Conservation (phyloP, 73 alveolate species). For the Tetrahymena malaccensis region DNA sequence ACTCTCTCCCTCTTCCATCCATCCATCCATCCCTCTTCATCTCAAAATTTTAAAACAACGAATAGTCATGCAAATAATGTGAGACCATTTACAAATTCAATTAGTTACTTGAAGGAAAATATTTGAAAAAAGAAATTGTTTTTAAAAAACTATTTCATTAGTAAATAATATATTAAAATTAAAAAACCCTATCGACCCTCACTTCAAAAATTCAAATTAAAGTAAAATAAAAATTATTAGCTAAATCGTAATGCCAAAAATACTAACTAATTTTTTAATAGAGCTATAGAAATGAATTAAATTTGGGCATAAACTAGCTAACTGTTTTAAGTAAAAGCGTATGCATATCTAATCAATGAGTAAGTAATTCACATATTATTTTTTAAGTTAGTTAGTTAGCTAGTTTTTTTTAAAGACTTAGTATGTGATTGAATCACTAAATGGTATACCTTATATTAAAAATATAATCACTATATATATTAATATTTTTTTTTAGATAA, state of each 20-base stretch:
- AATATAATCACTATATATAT: not conserved
- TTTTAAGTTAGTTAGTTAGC: too few relatives aligned
- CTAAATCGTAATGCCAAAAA: not conserved
- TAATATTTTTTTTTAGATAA: not conserved
- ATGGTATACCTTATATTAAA: not conserved
- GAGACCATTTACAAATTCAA: not conserved
- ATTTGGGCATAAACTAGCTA: not conserved
- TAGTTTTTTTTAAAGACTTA: not conserved
- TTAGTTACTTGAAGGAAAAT: too few relatives aligned
- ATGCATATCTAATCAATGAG: too few relatives aligned
- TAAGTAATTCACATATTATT: too few relatives aligned
- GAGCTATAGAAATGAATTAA: too few relatives aligned
- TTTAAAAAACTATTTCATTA: too few relatives aligned
- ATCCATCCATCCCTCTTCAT: not conserved
- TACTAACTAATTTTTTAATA: not conserved
- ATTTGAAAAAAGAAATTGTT: not conserved
- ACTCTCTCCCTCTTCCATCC: not conserved
- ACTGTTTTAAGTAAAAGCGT: too few relatives aligned
- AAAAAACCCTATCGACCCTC: not conserved
- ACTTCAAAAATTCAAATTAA: not conserved
- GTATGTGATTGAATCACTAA: not conserved
- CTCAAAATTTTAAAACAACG: not conserved
- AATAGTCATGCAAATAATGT: not conserved
- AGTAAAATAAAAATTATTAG: too few relatives aligned
- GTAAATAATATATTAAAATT: too few relatives aligned